Evolutionary conservation across 164 flowering plant genomes (phyloP).

Genomic region (Annona squamosa): DNA sequence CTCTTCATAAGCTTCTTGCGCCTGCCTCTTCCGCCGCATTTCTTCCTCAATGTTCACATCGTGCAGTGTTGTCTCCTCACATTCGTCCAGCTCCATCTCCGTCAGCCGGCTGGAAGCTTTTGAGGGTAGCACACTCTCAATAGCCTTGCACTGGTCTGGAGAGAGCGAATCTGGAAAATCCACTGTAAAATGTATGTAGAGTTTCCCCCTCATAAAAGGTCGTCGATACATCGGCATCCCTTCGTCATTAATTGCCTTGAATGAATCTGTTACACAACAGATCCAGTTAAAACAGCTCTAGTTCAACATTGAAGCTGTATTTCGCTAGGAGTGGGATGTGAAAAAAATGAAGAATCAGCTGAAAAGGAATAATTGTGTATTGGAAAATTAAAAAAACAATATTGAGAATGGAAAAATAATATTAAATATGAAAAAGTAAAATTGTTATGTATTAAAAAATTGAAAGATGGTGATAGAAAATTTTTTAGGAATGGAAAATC

Average conservation of each 20-base stretch:
- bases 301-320: too few species aligned
- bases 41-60: constrained; percentile 62
- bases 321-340: too few species aligned
- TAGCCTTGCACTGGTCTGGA: constrained; percentile 32
- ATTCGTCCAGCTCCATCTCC: constrained; percentile 48
- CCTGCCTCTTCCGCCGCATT: constrained; percentile 42
- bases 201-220: constrained; percentile 60
- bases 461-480: too few species aligned
- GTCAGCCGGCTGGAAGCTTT: constrained; percentile 26
- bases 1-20: constrained; percentile 45
- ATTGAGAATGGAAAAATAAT: neutral
- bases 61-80: constrained; percentile 59
- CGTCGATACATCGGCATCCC: constrained; percentile 61
- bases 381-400: neutral
- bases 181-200: constrained; percentile 49
- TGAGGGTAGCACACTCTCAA: constrained; percentile 37
- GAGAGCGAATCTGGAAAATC: constrained; percentile 56
- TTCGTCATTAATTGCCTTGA: constrained; percentile 62
- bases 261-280: constrained; percentile 26
- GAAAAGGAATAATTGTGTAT: neutral
- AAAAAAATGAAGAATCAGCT: neutral
- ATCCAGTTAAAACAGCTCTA: too few species aligned
- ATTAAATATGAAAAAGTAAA: neutral
- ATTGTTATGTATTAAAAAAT: too few species aligned
- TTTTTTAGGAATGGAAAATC: too few species aligned